Evolutionary conservation across 495 filamentous ascomycete genomes (phyloP), one percentile per base, ranked within the genome.

Genomic region (Cryomyces minteri): DNA sequence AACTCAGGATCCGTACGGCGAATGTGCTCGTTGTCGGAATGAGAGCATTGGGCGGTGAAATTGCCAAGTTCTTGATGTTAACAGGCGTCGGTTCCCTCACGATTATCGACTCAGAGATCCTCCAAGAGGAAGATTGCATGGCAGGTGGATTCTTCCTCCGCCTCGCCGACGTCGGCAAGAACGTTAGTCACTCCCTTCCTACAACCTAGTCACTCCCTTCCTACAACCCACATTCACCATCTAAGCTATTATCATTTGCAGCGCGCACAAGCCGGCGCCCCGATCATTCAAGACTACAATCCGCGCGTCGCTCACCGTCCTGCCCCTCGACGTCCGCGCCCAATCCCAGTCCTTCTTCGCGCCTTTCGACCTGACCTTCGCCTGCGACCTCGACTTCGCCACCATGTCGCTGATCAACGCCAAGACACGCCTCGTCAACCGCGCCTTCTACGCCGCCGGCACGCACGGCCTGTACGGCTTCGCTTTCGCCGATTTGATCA

Each of bases 1-100:
- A 46, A 49, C 18, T 2, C 18, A 86, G 83, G 52, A 82, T 94
- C 49, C 87, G 90, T 48, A 84, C 73, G 31, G 85, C 90, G 42
- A 87, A 86, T 52, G 84, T 98, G 54, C 79, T 96, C 45, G 72
- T 98, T 8, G 79, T 96, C 50, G 82, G 77, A 18, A 77, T 94
- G 62, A 81, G 77, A 54, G 86, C 86, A 4, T 76, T 98, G n/a
- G 84, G 82, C 18, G 94, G 86, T 58, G 90, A 98, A 59, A 78
- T 95, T 37, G 88, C 90, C 39, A 98, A 98, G 62, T 96, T 95
- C 55, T 74, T 98, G n/a, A 90, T 94, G 38, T 55, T 98, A 6
- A 88, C 92, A 28, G 90, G 90, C 12, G 87, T 98, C 50, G 84
- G 84, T 41, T 88, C 86, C 6, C 66, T 98, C 32, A 95, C 92